Evolutionary conservation across 768 basidiomycete species (phyloP), one percentile per base, ranked within the genome.

Genomic region (Cystobasidium tubakii): DNA sequence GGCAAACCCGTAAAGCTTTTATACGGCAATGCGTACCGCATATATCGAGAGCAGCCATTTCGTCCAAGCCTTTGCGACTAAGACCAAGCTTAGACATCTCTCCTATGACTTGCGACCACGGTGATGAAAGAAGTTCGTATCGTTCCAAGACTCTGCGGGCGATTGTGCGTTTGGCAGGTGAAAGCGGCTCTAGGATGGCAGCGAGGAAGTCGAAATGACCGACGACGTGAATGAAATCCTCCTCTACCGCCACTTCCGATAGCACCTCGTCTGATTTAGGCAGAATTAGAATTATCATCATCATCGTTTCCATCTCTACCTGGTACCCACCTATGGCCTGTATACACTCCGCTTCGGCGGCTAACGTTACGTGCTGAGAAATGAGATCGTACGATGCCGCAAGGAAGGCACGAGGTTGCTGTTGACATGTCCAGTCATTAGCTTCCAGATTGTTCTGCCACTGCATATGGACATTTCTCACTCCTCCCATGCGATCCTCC

Each of bases 381-480:
- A 80, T 76, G 39, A 81, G 78, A 71, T 81, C 80, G 75, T 79
- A 81, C 10, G 79, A 79, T 23, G 79, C 79, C 36, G 77, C 76
- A 54, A 78, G 70, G 12, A 74, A 66, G 19, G 79, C 77, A 0
- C 75, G 65, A 33, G 77, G 76, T 75, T 78, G 79, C 75, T 75
- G 66, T 39, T 23, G 12, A 13, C 1, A 25, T 23, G 17, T 1
- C 1, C 0, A 29, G 17, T 15, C 29, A 34, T 2, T 1, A 19
- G 36, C 10, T 9, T 1, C 7, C 0, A 25, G 13, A 17, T 23
- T 7, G 1, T 10, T n/a, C 31, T 2, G 13, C 25, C 10, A 10
- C 1, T 12, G 1, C 7, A 10, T 15, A n/a, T 27, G n/a, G n/a
- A n/a, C 15, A 44, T 6, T 17, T 62, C 77, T 50, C 34, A 79